Conservation (phyloP, 257 asterid species). For the Rauvolfia tetraphylla region DNA sequence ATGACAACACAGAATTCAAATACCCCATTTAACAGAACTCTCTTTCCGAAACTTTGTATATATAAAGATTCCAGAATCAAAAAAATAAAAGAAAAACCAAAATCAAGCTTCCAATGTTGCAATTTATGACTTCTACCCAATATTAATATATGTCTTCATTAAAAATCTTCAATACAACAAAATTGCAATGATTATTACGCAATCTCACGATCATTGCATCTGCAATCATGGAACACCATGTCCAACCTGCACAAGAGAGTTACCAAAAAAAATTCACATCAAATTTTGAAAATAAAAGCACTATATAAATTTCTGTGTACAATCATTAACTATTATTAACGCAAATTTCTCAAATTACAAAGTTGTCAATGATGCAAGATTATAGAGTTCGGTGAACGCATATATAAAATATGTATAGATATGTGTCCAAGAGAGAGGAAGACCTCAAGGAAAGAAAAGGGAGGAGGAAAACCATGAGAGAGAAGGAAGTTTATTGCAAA, state of each 20-base stretch:
- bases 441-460: too few species aligned
- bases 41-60: not conserved
- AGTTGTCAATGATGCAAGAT: too few species aligned
- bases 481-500: too few species aligned
- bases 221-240: not conserved
- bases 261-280: not conserved
- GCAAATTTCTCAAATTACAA: not conserved
- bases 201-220: slow-evolving; percentile 2
- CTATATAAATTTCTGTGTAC: not conserved
- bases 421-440: too few species aligned
- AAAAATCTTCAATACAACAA: not conserved
- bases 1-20: slow-evolving; percentile 73
- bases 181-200: not conserved
- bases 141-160: not conserved
- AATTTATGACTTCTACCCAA: not conserved
- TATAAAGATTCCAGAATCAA: not conserved
- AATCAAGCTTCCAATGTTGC: not conserved
- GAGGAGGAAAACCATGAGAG: too few species aligned
- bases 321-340: not conserved
- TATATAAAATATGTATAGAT: not conserved
- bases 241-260: slow-evolving; percentile 8
- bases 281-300: not conserved
- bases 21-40: slow-evolving; percentile 55
- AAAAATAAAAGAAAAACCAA: not conserved
- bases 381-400: too few species aligned